Evolutionary conservation across 768 basidiomycete species (phyloP), one percentile per base, ranked within the genome.

Genomic region (Termitomyces sp.): DNA sequence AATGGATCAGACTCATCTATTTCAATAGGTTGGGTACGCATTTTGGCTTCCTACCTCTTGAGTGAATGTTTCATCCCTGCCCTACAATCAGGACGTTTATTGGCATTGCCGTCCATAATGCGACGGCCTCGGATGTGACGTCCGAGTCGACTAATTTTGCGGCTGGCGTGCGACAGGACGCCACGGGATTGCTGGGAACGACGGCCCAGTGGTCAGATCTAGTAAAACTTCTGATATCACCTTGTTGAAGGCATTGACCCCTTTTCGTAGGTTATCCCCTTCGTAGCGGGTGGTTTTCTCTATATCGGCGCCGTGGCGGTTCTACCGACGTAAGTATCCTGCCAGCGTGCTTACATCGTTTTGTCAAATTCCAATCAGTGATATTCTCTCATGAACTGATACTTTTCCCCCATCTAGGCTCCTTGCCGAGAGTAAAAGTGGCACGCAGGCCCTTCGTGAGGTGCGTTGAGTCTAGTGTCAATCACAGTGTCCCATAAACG

Each of bases 301-400:
- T 95, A 94, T 71, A 94, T 96, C 65, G 94, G 92, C 25, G 90
- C 91, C 29, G 94, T 95, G 53, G 91, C 92, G 45, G 92, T 94
- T 56, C 74, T 94, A 56, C 93, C 93, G 62, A 91, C 89, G 90
- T 92, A 79, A 65, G 89, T 33, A 4, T 45, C 79, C 18, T 58
- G 53, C n/a, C n/a, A n/a, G n/a, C n/a, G n/a, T n/a, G n/a, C n/a
- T 51, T 33, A 39, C 23, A 43, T 23, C 31, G 39, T 25, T 25
- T 16, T 20, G 22, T 60, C 48, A 33, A 36, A 25, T 29, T 51
- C 39, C 10, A 25, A 25, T 9, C 11, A 23, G 47, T 36, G 47
- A 49, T 49, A 4, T 36, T 22, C 13, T 23, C 33, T 25, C 35
- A 49, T 38, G 61, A 38, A 53, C 58, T 57, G 18, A 46, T 53